Base-by-base conservation (phyloP, 1,284 basidiomycete genomes). In the Fistulinella cinereoalba region DNA sequence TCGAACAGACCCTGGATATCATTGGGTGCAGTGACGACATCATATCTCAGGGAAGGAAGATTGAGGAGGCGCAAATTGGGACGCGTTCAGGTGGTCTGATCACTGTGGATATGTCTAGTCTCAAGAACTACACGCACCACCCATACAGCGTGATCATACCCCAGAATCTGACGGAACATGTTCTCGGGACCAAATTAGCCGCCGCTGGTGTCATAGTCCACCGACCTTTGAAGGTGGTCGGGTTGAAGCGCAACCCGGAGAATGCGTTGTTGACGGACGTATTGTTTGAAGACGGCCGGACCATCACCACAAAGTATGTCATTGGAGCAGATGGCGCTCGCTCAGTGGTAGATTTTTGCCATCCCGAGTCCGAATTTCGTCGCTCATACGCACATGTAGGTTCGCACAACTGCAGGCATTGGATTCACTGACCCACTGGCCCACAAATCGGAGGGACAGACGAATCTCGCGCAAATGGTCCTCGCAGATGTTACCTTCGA, bases 241-340 rank as follows among this genome's bases (percentile, higher is more conserved):
- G 66, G 6, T 43, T 75, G 44, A 62, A 56, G 41, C 59, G 53
- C 16, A 58, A 61, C 15, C 22, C 52, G 6, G 48, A 52, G 3
- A 50, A 64, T 31, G 13, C 54, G 38, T 46, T 38, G n/a, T 25
- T 74, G 23, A 65, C 43, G 2, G 66, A 75, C 22, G 77, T 78
- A 6, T 45, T 56, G 0, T 81, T 83, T 49, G 77, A 80, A 24
- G 70, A 72, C 28, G 79, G 78, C 1, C 67, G 70, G 42, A 59
- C 67, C 11, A 59, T 81, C 24, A 68, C 62, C 1, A 65, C 79
- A 10, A 69, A 66, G 22, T 79, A 77, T 53, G 71, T 81, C 1
- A 56, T 82, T 24, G 79, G 76, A 32, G 79, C 80, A 11, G 79
- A 83, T 57, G 80, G 81, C n/a, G 65, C 74, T 15, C 69, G 61